These are phyloP conservation scores for Sphenostylis stenocarpa DNA, from an alignment of 306 rosid genomes.

Conservation along the genomic window DNA sequence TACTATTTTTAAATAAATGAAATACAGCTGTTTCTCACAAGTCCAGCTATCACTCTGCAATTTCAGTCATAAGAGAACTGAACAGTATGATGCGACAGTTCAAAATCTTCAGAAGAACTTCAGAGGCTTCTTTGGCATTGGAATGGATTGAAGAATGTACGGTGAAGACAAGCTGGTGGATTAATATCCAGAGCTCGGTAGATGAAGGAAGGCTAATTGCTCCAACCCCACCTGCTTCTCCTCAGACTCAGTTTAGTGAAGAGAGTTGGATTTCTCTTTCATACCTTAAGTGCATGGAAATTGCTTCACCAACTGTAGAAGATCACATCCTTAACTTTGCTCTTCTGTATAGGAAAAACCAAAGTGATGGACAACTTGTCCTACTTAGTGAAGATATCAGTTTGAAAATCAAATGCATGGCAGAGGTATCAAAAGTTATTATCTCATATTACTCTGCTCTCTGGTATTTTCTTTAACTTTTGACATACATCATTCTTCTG, in stretches of 20 bases:
- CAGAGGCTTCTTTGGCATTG: conserved; percentile 61
- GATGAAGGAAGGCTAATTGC: conserved; percentile 53
- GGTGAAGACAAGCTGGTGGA: conserved; percentile 65
- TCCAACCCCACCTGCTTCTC: conserved; percentile 68
- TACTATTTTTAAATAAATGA: background rate
- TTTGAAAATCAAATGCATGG: conserved; percentile 79
- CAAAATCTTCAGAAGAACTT: conserved; percentile 52
- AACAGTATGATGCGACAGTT: conserved; percentile 46
- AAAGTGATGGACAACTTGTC: conserved; percentile 50
- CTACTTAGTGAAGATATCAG: conserved; percentile 62
- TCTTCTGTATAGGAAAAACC: conserved; percentile 43
- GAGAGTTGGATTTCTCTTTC: conserved; percentile 32
- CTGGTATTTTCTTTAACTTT: background rate
- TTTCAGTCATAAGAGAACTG: conserved; percentile 65
- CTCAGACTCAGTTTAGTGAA: conserved; percentile 40
- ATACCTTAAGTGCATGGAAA: conserved; percentile 32
- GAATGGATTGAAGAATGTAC: conserved; percentile 79
- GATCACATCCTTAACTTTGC: conserved; percentile 74
- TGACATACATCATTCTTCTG: background rate
- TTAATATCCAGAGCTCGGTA: conserved; percentile 59
- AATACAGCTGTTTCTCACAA: conserved; percentile 12
- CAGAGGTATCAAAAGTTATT: conserved; percentile 52
- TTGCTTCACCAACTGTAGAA: conserved; percentile 66
- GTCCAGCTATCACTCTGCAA: background rate
- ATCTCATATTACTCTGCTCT: background rate